Base-by-base conservation (phyloP, 352 stramenopile species). In the Saprolegnia parasitica region DNA sequence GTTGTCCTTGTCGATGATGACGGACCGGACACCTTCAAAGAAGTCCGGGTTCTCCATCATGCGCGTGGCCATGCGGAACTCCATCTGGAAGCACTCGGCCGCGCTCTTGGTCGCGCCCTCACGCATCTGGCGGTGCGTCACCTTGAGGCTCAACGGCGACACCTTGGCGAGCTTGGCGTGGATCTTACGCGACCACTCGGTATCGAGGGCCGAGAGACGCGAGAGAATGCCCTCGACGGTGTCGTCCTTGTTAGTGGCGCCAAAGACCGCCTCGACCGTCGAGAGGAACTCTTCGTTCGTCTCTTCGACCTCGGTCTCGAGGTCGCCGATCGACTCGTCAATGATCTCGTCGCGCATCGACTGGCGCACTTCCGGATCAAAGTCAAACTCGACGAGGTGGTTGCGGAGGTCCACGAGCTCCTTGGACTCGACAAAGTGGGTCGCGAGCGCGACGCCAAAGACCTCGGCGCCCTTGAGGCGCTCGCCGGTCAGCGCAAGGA, bases 1-100 rank as follows among this genome's bases (percentile, higher is more conserved):
- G 35, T 86, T 83, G 79, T 98, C 94, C 75, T 98, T 98, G 79
- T 99, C 96, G 10, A 99, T 84, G 55, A 99, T 83, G 54, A 97
- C 84, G 39, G 96, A 92, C 64, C 96, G 87, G 24, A 99, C 94
- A 15, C 97, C 97, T 75, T 99, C 96, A 68, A 97, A 98, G 75
- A 99, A 99, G 77, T 99, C 97, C 16, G 78, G 73, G 68, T 88
- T 92, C 60, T 91, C 82, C 73, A 93, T 84, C 80, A 97, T 94
- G 68, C 88, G 84, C 55, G 79, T 78, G 66, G 84, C 82, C 62
- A 93, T 80, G 39, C 85, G 84, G 78, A 90, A 98, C 77, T 98
- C 96, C 91, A 98, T 98, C 74, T 97, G 78, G 66, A 98, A 93
- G 73, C 86, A 96, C 74, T 98, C 91, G 37, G 81, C 83, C 54